Conservation (phyloP, 106 monocot genomes). For the Phalaenopsis aphrodite region DNA sequence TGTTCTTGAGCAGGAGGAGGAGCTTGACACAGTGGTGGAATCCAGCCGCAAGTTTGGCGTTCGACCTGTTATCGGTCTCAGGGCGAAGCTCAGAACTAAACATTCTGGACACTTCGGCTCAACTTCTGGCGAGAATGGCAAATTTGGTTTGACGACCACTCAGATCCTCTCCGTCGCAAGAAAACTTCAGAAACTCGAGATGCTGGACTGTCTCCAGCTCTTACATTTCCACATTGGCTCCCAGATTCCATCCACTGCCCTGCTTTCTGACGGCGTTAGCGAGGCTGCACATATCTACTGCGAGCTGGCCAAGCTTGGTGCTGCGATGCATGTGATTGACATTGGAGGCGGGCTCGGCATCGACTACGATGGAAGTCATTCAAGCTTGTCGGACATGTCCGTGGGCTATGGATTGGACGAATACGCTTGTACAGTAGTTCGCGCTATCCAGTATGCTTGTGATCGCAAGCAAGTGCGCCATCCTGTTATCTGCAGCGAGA, state of each 20-base stretch:
- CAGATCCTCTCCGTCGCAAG: conserved; percentile 56
- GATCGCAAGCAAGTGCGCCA: conserved; percentile 46
- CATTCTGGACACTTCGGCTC: conserved; percentile 73
- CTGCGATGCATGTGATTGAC: conserved; percentile 58
- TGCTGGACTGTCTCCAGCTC: conserved; percentile 79
- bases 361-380: conserved; percentile 59
- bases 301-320: conserved; percentile 52
- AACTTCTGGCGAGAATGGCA: conserved; percentile 76
- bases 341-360: conserved; percentile 71
- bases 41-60: conserved; percentile 35
- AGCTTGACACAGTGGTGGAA: conserved; percentile 46
- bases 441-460: conserved; percentile 33
- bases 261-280: conserved; percentile 44
- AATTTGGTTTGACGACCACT: conserved; percentile 53
- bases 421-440: conserved; percentile 49
- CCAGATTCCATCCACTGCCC: conserved; percentile 61
- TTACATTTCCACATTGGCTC: conserved; percentile 81
- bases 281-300: conserved; percentile 79
- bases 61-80: conserved; percentile 62
- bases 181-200: conserved; percentile 36
- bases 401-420: conserved; percentile 54
- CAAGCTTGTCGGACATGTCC: conserved; percentile 55
- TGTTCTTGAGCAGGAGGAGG: conserved; percentile 80
- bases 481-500: conserved; percentile 74
- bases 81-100: conserved; percentile 74